These are phyloP conservation scores for Polyplosphaeria fusca DNA, from an alignment of 495 filamentous ascomycete species.

Conservation along the genomic window DNA sequence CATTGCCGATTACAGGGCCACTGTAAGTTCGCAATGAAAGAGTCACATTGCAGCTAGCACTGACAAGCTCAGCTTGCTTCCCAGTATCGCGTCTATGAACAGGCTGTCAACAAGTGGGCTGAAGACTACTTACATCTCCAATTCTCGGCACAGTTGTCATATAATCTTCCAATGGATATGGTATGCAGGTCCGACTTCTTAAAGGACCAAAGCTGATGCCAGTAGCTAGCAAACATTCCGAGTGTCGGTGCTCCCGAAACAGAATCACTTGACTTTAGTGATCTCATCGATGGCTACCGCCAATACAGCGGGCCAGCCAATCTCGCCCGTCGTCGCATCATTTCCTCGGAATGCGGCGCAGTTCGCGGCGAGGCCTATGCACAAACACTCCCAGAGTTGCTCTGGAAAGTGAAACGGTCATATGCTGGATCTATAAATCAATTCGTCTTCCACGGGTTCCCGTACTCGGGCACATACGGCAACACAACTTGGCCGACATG, in stretches of 20 bases:
- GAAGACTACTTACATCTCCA: constrained; percentile 26
- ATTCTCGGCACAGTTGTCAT: constrained; percentile 35
- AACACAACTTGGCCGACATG: constrained; percentile 20
- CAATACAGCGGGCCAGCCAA: constrained; percentile 16
- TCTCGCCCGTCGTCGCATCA: constrained; percentile 6
- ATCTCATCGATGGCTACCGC: constrained; percentile 18
- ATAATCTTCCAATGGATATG: constrained; percentile 40
- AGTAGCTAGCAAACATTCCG: constrained; percentile 17
- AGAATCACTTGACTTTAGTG: constrained; percentile 24
- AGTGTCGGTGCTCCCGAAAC: constrained; percentile 19
- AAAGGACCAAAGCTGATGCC: not conserved
- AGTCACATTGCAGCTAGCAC: not conserved
- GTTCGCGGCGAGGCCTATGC: constrained; percentile 16
- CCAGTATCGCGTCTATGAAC: constrained; percentile 16
- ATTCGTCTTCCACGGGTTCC: constrained; percentile 17
- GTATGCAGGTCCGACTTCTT: not conserved
- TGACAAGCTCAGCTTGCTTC: constrained; percentile 13
- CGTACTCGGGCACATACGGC: constrained; percentile 18
- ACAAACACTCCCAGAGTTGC: constrained; percentile 16
- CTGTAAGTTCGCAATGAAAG: constrained; percentile 9
- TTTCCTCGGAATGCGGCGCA: constrained; percentile 16
- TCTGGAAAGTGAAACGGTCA: constrained; percentile 18
- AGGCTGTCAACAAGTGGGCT: constrained; percentile 22
- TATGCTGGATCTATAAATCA: constrained; percentile 18
- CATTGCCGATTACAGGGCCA: constrained; percentile 34